phyloP scores from a whole-genome alignment of 306 rosid genomes.

The Mucuna pruriens region DNA sequence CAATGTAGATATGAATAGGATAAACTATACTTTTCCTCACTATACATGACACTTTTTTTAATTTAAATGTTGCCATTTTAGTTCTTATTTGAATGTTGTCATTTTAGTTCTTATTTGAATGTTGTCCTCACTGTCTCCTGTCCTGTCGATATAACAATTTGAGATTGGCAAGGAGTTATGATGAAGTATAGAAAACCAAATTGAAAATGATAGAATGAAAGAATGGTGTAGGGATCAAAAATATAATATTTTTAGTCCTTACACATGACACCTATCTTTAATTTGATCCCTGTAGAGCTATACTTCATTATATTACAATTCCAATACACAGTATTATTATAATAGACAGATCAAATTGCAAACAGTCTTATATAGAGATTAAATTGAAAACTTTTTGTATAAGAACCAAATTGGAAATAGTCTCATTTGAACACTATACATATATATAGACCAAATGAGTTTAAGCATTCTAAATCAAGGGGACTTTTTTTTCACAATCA shows the following conservation, averaged over 20 bases:
- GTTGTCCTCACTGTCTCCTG: background rate
- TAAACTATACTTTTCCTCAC: background rate
- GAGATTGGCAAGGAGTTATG: background rate
- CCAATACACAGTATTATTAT: background rate
- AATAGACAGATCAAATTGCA: background rate
- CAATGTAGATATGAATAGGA: background rate
- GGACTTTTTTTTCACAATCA: background rate
- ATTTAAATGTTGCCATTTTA: background rate
- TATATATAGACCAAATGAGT: background rate
- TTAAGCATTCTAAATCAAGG: background rate
- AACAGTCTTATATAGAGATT: background rate
- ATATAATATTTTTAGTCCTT: background rate
- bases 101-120: background rate
- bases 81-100: background rate
- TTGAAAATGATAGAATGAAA: constrained; percentile 1
- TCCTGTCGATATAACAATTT: background rate
- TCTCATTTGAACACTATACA: too few relatives aligned
- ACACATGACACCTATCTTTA: background rate
- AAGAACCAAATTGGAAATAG: too few relatives aligned
- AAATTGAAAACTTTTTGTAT: background rate
- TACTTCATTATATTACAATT: background rate
- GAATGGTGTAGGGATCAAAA: background rate
- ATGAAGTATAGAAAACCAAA: background rate
- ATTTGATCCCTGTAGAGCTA: background rate
- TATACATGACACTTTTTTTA: background rate